These are phyloP conservation scores for Isoetes taiwanensis DNA, from an alignment of 75 land plant genomes.

Conservation along the genomic window DNA sequence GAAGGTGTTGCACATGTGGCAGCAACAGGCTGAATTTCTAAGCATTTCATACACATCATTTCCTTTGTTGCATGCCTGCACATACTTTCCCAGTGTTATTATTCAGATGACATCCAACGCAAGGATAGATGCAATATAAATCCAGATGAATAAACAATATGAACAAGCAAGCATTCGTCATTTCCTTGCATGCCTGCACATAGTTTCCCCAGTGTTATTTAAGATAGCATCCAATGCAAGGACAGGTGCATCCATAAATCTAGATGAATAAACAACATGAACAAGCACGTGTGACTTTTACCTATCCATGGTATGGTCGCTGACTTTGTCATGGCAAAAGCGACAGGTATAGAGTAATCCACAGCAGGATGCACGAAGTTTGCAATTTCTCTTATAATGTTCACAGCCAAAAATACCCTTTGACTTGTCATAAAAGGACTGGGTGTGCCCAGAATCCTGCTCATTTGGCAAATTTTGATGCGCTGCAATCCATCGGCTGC, in stretches of 20 bases:
- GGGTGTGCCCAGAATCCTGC: constrained; percentile 23
- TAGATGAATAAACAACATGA: not conserved
- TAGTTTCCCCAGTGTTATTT: not conserved
- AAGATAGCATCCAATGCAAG: not conserved
- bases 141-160: not conserved
- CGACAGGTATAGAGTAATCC: constrained; percentile 39
- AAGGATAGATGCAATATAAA: not conserved
- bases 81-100: not conserved
- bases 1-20: constrained; percentile 36
- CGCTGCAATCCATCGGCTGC: constrained; percentile 57
- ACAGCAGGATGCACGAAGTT: constrained; percentile 55
- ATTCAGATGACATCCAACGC: not conserved
- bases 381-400: constrained; percentile 73
- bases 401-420: constrained; percentile 51
- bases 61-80: constrained; percentile 44
- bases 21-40: constrained; percentile 43
- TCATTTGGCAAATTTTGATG: constrained; percentile 27
- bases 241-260: not conserved
- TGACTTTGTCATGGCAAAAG: constrained; percentile 55
- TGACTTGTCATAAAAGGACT: constrained; percentile 41
- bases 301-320: constrained; percentile 65
- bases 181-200: not conserved
- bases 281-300: constrained; percentile 3
- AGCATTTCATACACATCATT: constrained; percentile 76
- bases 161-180: not conserved